Percentiles rank a stretch among this genome's conserved stretches.
Conservation (phyloP, 2,329 filamentous ascomycete species). For the Trichoderma guizhouense region DNA sequence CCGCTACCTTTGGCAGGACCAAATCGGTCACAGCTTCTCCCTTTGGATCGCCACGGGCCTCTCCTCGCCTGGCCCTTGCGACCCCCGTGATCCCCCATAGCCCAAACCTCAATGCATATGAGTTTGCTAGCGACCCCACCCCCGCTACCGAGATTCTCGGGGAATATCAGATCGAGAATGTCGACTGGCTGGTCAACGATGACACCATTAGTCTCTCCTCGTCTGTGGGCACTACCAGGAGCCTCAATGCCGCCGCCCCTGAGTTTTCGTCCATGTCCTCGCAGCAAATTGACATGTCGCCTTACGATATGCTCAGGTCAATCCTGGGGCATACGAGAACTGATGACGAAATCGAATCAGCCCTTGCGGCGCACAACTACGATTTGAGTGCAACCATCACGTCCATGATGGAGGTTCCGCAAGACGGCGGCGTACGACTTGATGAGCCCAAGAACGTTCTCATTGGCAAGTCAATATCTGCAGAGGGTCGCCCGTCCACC, state of each 20-base stretch:
- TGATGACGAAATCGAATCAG: slow-evolving; percentile 92
- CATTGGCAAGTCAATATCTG: slow-evolving; percentile 85
- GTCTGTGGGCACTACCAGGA: slow-evolving; percentile 63
- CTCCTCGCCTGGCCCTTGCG: slow-evolving; percentile 83
- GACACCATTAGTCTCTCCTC: slow-evolving; percentile 78
- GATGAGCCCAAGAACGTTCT: slow-evolving; percentile 65
- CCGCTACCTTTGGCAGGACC: slow-evolving; percentile 68
- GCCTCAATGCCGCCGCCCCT: slow-evolving; percentile 73
- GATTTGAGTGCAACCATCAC: slow-evolving; percentile 90
- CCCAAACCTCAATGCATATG: slow-evolving; percentile 89
- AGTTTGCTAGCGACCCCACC: slow-evolving; percentile 79
- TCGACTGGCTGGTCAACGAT: slow-evolving; percentile 96
- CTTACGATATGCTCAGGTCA: slow-evolving; percentile 95
- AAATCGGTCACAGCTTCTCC: slow-evolving; percentile 81
- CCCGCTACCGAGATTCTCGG: slow-evolving; percentile 83
- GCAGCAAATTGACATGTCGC: slow-evolving; percentile 86
- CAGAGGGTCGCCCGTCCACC: slow-evolving; percentile 70
- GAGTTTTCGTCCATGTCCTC: slow-evolving; percentile 63
- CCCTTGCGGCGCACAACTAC: slow-evolving; percentile 83
- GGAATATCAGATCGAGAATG: slow-evolving; percentile 88
- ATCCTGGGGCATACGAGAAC: slow-evolving; percentile 85
- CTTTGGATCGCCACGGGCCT: slow-evolving; percentile 90
- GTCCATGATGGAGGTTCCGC: slow-evolving; percentile 72
- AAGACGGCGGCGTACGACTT: slow-evolving; percentile 37
- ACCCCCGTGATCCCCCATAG: slow-evolving; percentile 91